A percentile compares a stretch with the other conserved stretches of the same genome.
phyloP scores from a whole-genome alignment of 768 basidiomycete species.

The Coprinopsis marcescibilis region DNA sequence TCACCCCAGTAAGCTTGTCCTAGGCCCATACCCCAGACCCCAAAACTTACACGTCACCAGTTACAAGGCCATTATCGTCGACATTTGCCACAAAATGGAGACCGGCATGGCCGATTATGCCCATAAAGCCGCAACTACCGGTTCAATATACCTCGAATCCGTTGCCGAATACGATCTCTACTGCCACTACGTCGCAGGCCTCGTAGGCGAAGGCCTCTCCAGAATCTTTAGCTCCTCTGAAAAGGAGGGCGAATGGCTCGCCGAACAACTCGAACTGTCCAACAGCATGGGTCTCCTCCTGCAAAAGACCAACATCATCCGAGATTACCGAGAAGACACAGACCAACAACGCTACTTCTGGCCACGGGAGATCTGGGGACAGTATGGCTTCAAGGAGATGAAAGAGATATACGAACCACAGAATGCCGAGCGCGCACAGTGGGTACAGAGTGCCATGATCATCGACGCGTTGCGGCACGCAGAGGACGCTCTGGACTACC shows the following conservation, averaged over 20 bases:
- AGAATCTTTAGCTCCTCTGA: constrained; percentile 81
- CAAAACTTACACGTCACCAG: constrained; percentile 27
- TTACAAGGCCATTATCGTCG: constrained; percentile 74
- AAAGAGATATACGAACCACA: constrained; percentile 57
- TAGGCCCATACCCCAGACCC: constrained; percentile 8
- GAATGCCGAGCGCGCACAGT: constrained; percentile 61
- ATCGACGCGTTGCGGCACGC: constrained; percentile 83
- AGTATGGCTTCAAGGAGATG: constrained; percentile 69
- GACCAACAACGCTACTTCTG: constrained; percentile 87
- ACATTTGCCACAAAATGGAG: constrained; percentile 84
- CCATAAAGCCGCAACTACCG: constrained; percentile 70
- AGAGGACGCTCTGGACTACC: constrained; percentile 84
- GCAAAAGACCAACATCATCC: constrained; percentile 98
- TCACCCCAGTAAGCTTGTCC: constrained; percentile 45
- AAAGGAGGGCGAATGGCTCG: constrained; percentile 73
- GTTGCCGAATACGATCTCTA: constrained; percentile 92
- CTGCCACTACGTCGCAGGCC: constrained; percentile 97
- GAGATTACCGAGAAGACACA: constrained; percentile 89
- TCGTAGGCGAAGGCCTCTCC: constrained; percentile 93
- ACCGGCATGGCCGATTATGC: constrained; percentile 95
- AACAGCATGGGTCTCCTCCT: constrained; percentile 95
- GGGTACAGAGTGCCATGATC: constrained; percentile 85
- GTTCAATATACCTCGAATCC: constrained; percentile 64
- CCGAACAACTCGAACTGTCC: constrained; percentile 76
- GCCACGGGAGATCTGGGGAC: constrained; percentile 89